Percentiles rank a stretch among this genome's conserved stretches.
Conservation (phyloP, 768 basidiomycete genomes). For the Lactarius evosmus region DNA sequence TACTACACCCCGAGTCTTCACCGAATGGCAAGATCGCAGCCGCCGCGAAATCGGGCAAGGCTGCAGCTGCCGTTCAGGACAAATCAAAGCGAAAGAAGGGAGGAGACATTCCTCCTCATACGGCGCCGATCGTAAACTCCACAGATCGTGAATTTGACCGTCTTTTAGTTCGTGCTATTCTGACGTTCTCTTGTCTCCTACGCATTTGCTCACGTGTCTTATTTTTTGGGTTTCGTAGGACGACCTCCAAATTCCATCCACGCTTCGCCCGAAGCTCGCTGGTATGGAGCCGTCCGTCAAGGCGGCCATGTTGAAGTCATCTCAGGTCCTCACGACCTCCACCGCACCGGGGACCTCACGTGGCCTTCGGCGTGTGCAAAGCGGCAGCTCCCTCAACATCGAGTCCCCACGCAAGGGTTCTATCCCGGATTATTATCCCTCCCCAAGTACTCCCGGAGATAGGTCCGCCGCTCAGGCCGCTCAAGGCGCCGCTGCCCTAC, state of each 20-base stretch:
- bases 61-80: constrained; percentile 40
- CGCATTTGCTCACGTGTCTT: background rate
- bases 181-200: background rate
- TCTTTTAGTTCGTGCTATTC: constrained; percentile 57
- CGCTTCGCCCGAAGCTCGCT: constrained; percentile 70
- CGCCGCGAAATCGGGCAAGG: constrained; percentile 37
- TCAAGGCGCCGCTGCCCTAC: constrained; percentile 32
- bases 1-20: constrained; percentile 18
- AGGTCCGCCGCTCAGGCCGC: background rate
- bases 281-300: constrained; percentile 85
- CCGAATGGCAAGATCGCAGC: constrained; percentile 29
- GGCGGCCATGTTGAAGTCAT: constrained; percentile 88
- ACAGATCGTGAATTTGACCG: constrained; percentile 76
- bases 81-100: constrained; percentile 43
- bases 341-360: constrained; percentile 48
- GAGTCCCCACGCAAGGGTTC: constrained; percentile 45
- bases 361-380: constrained; percentile 63
- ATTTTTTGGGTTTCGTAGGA: constrained; percentile 50
- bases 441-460: constrained; percentile 2
- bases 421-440: constrained; percentile 20
- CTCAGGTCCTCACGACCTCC: constrained; percentile 44
- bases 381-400: constrained; percentile 60
- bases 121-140: constrained; percentile 37
- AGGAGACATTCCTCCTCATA: constrained; percentile 24
- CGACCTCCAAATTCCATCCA: constrained; percentile 82